A percentile compares a stretch with the other conserved stretches of the same genome.
Evolutionary conservation across 140 eudicot species (phyloP).

Genomic region (Cichorium intybus): DNA sequence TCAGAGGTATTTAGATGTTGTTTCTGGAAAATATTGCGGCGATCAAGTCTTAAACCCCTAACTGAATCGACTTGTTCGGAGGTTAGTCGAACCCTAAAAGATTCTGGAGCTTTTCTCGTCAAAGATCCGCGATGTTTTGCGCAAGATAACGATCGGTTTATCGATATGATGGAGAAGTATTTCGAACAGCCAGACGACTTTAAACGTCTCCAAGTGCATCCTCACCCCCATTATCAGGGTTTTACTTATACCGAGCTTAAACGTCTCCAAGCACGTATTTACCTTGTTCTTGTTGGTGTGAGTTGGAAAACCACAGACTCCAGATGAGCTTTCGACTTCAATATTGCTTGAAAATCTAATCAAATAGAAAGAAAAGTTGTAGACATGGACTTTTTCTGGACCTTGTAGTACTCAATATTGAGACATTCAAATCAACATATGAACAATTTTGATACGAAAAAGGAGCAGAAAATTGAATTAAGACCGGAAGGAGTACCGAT

Average conservation of each 20-base stretch:
- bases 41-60: too few species aligned
- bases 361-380: too few species aligned
- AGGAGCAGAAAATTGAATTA: neutral
- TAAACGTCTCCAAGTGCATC: conserved; percentile 81
- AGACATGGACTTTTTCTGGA: neutral
- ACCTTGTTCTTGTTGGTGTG: conserved; percentile 97
- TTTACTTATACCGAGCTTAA: neutral
- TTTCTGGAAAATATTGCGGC: too few species aligned
- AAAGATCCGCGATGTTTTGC: conserved; percentile 87
- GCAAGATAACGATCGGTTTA: conserved; percentile 76
- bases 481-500: too few species aligned
- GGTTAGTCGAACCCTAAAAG: conserved; percentile 77
- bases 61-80: too few species aligned
- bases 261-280: too few species aligned
- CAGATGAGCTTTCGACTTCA: conserved; percentile 70
- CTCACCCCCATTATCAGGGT: conserved; percentile 92
- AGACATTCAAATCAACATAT: neutral
- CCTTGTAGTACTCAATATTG: conserved; percentile 9
- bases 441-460: neutral
- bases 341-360: conserved; percentile 10
- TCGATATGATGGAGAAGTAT: conserved; percentile 94
- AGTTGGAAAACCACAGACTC: conserved; percentile 77
- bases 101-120: conserved; percentile 83
- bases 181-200: conserved; percentile 63
- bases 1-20: too few species aligned